A percentile compares a stretch with the other conserved stretches of the same genome.
phyloP scores from a whole-genome alignment of 148 eudicot genomes.

The Hydrangea macrophylla region DNA sequence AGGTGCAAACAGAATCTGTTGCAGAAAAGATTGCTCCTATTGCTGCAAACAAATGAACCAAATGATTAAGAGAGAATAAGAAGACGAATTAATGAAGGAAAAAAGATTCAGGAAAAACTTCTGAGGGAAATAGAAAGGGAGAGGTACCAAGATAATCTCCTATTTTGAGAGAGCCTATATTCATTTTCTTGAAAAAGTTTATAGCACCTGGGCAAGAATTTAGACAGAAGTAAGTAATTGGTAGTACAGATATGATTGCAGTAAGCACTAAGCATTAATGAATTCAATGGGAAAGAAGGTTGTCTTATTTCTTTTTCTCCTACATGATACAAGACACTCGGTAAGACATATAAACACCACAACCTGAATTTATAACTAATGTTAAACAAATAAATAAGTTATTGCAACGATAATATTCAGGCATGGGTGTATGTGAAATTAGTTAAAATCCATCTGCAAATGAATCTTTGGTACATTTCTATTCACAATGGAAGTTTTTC shows the following conservation, averaged over 20 bases:
- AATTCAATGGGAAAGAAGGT: too few relatives aligned
- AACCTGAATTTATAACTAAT: too few relatives aligned
- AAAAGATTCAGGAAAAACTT: background rate
- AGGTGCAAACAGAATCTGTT: constrained; percentile 79
- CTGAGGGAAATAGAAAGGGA: constrained; percentile 6
- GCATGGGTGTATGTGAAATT: background rate
- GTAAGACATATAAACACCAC: too few relatives aligned
- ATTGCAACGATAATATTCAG: too few relatives aligned
- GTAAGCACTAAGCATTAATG: background rate
- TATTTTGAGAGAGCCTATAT: constrained; percentile 51
- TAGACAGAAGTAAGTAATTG: background rate
- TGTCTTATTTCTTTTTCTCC: too few relatives aligned
- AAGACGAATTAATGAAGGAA: background rate
- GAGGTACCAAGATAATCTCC: constrained; percentile 65
- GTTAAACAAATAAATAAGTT: too few relatives aligned
- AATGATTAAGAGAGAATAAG: background rate
- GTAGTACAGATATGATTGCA: constrained; percentile 1
- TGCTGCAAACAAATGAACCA: constrained; percentile 39
- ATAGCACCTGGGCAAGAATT: constrained; percentile 45
- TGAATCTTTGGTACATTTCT: background rate
- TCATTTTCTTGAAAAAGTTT: constrained; percentile 42
- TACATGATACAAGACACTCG: too few relatives aligned
- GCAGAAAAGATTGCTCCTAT: constrained; percentile 78
- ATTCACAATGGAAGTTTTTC: background rate
- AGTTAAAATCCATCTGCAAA: too few relatives aligned